phyloP scores from a whole-genome alignment of 2,329 filamentous ascomycete species.

The Talaromyces sp. region DNA sequence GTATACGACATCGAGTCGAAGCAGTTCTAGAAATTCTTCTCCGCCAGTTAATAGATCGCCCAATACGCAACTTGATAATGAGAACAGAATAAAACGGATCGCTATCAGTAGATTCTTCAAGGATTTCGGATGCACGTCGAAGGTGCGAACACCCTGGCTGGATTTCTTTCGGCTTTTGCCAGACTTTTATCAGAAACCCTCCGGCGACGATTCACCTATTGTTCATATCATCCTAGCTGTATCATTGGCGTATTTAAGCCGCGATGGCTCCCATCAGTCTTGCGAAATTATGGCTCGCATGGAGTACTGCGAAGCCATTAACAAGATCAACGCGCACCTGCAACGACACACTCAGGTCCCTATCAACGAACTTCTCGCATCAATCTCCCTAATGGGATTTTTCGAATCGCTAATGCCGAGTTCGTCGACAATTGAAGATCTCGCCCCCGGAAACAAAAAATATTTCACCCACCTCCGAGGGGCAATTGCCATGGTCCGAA shows the following conservation, averaged over 20 bases:
- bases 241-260: background rate
- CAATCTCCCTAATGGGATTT: background rate
- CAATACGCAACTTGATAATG: background rate
- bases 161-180: background rate
- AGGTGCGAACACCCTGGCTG: background rate
- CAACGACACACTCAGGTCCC: background rate
- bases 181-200: background rate
- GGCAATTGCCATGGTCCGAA: constrained; percentile 4
- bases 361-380: background rate
- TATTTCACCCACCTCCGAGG: background rate
- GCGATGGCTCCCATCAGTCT: background rate
- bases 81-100: background rate
- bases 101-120: background rate
- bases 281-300: background rate
- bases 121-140: background rate
- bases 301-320: constrained; percentile 7
- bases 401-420: background rate
- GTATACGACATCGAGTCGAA: background rate
- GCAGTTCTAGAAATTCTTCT: background rate
- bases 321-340: background rate
- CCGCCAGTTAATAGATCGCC: background rate
- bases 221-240: background rate
- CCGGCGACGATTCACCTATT: background rate
- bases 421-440: background rate
- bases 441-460: background rate